Percentiles rank a stretch among this genome's conserved stretches.
Evolutionary conservation across 768 basidiomycete species (phyloP).

Genomic region (Rhodotorula paludigena): DNA sequence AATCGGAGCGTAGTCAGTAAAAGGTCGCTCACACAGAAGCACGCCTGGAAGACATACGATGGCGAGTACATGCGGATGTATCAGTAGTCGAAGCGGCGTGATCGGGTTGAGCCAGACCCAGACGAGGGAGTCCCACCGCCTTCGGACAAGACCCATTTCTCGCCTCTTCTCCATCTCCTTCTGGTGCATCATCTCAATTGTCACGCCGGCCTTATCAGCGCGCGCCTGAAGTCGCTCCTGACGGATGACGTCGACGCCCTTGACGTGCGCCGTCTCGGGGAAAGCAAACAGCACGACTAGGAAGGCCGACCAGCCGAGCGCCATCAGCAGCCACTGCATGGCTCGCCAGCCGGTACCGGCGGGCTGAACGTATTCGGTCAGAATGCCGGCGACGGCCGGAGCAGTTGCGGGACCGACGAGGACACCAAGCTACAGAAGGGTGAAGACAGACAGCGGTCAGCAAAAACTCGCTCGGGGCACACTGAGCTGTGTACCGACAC

Average conservation of each 20-base stretch:
- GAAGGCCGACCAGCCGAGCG: constrained; percentile 20
- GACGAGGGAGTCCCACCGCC: background rate
- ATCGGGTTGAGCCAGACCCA: constrained; percentile 22
- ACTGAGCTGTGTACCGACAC: background rate
- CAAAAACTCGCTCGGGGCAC: too few species aligned
- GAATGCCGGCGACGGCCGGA: constrained; percentile 15
- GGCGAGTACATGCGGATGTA: constrained; percentile 11
- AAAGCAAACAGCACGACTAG: constrained; percentile 27
- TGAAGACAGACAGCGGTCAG: too few species aligned
- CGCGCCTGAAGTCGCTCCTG: background rate
- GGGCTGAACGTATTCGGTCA: constrained; percentile 31
- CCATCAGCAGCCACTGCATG: constrained; percentile 40
- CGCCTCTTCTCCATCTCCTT: background rate
- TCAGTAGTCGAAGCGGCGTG: constrained; percentile 9
- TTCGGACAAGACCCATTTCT: background rate
- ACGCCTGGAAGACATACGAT: constrained; percentile 9
- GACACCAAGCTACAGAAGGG: constrained; percentile 4
- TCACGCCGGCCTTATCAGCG: background rate
- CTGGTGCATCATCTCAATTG: background rate
- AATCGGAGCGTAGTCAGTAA: background rate
- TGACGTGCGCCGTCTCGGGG: constrained; percentile 31
- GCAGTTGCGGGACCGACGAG: constrained; percentile 18
- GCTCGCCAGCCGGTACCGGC: constrained; percentile 32
- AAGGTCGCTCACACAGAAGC: too few species aligned
- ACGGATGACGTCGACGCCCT: constrained; percentile 12